These are phyloP conservation scores for Diaporthe citrichinensis DNA, from an alignment of 2,329 filamentous ascomycete species.

Conservation along the genomic window DNA sequence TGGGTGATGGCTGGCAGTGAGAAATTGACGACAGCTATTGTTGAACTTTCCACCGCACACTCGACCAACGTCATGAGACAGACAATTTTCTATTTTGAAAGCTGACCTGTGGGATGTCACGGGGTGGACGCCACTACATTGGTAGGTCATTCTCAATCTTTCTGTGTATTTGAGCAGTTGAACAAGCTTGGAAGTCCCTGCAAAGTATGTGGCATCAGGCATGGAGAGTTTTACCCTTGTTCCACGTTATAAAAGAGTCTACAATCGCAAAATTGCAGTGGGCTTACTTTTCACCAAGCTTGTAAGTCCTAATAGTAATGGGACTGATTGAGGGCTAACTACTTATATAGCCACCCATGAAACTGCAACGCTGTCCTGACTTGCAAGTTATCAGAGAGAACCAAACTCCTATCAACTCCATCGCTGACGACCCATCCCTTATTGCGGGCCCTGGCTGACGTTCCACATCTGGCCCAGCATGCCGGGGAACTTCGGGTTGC, in stretches of 20 bases:
- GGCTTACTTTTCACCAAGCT: not conserved
- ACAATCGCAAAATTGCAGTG: not conserved
- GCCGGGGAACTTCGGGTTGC: constrained; percentile 53
- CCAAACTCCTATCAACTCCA: not conserved
- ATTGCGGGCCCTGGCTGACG: constrained; percentile 55
- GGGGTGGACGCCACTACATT: not conserved
- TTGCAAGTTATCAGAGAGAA: not conserved
- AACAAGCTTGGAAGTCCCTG: not conserved
- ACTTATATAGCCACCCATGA: not conserved
- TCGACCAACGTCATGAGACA: not conserved
- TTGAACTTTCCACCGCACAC: not conserved
- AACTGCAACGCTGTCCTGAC: not conserved
- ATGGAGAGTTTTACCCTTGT: not conserved
- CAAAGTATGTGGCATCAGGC: not conserved
- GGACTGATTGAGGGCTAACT: not conserved
- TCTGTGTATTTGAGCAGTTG: not conserved
- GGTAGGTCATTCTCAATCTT: not conserved
- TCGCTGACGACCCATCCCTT: not conserved
- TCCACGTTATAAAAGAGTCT: not conserved
- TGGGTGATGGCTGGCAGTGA: not conserved
- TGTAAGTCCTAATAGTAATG: not conserved
- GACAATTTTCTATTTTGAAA: not conserved
- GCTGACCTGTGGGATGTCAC: not conserved
- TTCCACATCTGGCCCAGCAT: constrained; percentile 56
- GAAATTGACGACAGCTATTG: not conserved